Evolutionary conservation across 129 eudicot genomes (phyloP).

Genomic region (Pseudognaphalium luteoalbum): DNA sequence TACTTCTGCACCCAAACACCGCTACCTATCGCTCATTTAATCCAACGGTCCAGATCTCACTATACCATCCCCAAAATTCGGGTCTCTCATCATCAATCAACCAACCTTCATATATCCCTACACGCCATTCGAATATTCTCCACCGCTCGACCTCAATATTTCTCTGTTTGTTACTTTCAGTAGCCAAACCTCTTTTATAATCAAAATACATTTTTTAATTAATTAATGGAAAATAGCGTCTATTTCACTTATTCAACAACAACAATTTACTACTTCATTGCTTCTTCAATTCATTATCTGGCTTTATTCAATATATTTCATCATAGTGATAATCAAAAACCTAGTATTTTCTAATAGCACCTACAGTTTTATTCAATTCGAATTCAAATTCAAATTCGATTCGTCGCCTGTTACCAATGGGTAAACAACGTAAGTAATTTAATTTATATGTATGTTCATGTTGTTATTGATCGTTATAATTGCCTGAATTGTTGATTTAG

Average conservation of each 20-base stretch:
- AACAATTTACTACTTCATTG: neutral
- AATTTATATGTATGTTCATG: neutral
- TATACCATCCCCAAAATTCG: neutral
- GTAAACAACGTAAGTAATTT: slow-evolving; percentile 39
- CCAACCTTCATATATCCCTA: slow-evolving; percentile 8
- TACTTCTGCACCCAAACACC: neutral
- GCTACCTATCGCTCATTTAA: neutral
- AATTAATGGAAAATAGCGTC: slow-evolving; percentile 8
- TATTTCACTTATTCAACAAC: slow-evolving; percentile 13
- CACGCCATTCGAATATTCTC: slow-evolving; percentile 39
- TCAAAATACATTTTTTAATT: neutral
- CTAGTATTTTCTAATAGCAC: slow-evolving; percentile 16
- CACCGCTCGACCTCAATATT: slow-evolving; percentile 29
- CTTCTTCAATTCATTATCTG: slow-evolving; percentile 2
- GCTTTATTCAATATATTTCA: neutral
- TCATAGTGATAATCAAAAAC: slow-evolving; percentile 8
- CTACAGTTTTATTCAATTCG: neutral
- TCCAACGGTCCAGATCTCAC: slow-evolving; percentile 33
- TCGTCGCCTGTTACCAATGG: slow-evolving; percentile 20
- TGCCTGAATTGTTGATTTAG: neutral
- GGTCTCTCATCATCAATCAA: slow-evolving; percentile 8
- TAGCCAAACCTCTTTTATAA: neutral
- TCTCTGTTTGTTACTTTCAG: neutral
- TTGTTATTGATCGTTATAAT: neutral
- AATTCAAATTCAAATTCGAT: neutral